phyloP scores from a whole-genome alignment of 192 early-diverging fungal genomes.

The Rhizoclosmatium globosum region DNA sequence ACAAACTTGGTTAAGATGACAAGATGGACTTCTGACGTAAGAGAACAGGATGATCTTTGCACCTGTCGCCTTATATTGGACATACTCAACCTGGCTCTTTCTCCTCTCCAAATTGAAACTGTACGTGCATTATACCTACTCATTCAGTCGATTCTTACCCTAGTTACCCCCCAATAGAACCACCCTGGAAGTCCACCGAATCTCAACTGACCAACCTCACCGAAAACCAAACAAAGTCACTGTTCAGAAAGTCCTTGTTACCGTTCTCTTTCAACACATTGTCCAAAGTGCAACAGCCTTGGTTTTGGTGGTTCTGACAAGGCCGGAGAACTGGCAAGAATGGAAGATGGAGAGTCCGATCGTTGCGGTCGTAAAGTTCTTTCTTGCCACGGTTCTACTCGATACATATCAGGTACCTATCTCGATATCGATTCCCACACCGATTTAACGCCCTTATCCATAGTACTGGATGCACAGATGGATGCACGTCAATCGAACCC shows the following conservation, averaged over 20 bases:
- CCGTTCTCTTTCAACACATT: conserved; percentile 72
- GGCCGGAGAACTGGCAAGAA: conserved; percentile 36
- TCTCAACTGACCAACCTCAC: conserved; percentile 63
- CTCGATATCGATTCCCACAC: not conserved
- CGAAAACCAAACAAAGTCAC: conserved; percentile 71
- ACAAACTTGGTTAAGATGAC: too few relatives aligned
- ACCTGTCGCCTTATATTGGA: conserved; percentile 73
- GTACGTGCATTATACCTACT: not conserved
- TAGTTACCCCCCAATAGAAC: conserved; percentile 34
- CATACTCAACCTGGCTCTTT: conserved; percentile 72
- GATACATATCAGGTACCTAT: conserved; percentile 53
- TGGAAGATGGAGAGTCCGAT: conserved; percentile 42
- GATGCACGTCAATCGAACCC: conserved; percentile 70
- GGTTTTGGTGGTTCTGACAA: conserved; percentile 43
- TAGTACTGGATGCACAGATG: conserved; percentile 79
- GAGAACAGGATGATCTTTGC: conserved; percentile 54
- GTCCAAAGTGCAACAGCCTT: conserved; percentile 63
- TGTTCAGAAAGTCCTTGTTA: conserved; percentile 65
- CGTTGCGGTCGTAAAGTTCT: conserved; percentile 43
- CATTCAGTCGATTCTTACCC: not conserved
- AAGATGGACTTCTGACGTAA: too few relatives aligned
- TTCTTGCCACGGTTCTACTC: conserved; percentile 44
- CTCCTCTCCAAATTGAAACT: conserved; percentile 64
- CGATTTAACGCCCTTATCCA: not conserved
- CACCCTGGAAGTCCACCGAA: conserved; percentile 73